Conservation (phyloP, 257 asterid genomes). For the Phtheirospermum japonicum region DNA sequence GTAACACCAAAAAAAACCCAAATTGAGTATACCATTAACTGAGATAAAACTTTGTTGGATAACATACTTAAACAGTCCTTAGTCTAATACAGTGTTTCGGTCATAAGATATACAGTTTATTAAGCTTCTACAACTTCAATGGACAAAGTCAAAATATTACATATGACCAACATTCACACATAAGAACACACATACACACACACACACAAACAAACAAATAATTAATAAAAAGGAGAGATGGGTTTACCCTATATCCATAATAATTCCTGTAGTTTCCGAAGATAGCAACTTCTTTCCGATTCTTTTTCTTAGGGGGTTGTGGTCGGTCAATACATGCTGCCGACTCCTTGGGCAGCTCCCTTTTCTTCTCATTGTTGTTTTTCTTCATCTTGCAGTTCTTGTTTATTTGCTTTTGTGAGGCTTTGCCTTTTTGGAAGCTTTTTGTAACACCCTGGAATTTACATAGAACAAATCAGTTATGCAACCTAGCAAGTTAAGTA, state of each 20-base stretch:
- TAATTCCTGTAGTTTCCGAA: constrained; percentile 87
- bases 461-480: no score
- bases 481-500: no score
- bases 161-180: not conserved
- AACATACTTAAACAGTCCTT: not conserved
- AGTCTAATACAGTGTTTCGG: not conserved
- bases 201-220: no score
- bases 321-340: not conserved
- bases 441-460: no score
- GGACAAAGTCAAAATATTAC: not conserved
- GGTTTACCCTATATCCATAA: constrained; percentile 80
- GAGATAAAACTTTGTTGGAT: not conserved
- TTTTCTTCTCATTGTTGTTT: constrained; percentile 3
- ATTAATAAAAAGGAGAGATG: not conserved
- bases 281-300: constrained; percentile 68
- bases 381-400: constrained; percentile 12
- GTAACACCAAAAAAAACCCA: constrained; percentile 19
- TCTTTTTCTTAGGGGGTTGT: constrained; percentile 28
- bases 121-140: constrained; percentile 12
- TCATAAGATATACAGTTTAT: not conserved
- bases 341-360: constrained; percentile 23
- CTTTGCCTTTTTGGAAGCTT: no score
- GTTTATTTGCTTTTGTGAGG: no score
- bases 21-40: constrained; percentile 10
- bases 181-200: not conserved